Base-by-base conservation (phyloP, 2,329 filamentous ascomycete genomes). In the Phialophora tarda region DNA sequence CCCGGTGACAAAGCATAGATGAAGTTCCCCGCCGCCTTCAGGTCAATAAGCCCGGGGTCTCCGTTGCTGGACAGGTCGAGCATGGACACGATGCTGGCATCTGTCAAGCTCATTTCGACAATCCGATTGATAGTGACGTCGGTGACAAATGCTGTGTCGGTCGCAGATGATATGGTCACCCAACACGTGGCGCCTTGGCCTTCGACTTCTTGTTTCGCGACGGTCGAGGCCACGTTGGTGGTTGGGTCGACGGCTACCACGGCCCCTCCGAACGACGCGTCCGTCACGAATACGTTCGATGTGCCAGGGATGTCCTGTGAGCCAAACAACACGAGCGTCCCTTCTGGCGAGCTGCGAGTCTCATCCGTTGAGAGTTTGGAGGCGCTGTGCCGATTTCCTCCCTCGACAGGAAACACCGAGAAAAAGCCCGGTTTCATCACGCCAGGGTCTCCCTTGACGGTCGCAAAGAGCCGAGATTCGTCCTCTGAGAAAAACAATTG, bases 401-500 rank as follows among this genome's bases (percentile, higher is more conserved):
- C n/a, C 26, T 74, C 57, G 3, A 88, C 80, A 0, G 81, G 70
- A 66, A 86, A 87, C 0, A 80, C 75, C 0, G 83, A 82, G 11
- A 89, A 65, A 70, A 86, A 89, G 0, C 87, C 86, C 0, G 82
- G 85, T 60, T 83, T 86, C 73, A 86, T 86, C 4, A 75, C 76
- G 0, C 78, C 70, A 0, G 84, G 84, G 62, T 88, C 80, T 1
- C 87, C 87, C 75, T 90, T 90, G 48, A 89, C 85, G 0, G 84
- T 87, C 0, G 84, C 80, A 59, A 84, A 81, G 0, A 90, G 77
- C 1, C 76, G 80, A 0, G 74, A 77, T 67, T 85, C 81, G 60
- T 89, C 85, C 0, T 75, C 75, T 0, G 84, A 85, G 76, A 88
- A 89, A 73, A 88, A 85, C 0, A 82, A 79, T 7, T 89, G 86